phyloP scores from a whole-genome alignment of 192 early-diverging fungal genomes.

The Gryganskiella cystojenkinii region DNA sequence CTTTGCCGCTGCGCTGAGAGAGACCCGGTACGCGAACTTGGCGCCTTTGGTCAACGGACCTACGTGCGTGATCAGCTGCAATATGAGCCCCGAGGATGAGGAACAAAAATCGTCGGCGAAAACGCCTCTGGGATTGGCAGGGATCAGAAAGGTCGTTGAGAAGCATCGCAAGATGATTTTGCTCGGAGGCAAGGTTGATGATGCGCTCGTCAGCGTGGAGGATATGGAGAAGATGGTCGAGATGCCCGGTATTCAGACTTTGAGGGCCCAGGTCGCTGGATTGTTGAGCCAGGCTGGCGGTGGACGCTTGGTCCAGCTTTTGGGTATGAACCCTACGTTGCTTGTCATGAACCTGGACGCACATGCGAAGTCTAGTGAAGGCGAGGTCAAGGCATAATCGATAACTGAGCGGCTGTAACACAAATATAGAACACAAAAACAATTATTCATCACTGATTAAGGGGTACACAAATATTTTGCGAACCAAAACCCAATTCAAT shows the following conservation, averaged over 20 bases:
- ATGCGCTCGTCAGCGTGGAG: constrained; percentile 58
- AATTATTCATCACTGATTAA: no score
- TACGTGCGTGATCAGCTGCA: constrained; percentile 61
- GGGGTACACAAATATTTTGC: no score
- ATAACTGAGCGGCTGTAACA: no score
- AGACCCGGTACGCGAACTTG: constrained; percentile 59
- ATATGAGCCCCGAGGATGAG: constrained; percentile 55
- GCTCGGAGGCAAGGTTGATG: constrained; percentile 67
- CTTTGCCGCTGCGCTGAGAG: constrained; percentile 56
- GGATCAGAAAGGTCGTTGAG: constrained; percentile 51
- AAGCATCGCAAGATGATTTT: constrained; percentile 67
- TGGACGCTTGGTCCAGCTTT: constrained; percentile 53
- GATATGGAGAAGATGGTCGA: constrained; percentile 59
- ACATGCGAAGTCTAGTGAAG: constrained; percentile 41
- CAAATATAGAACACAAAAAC: no score
- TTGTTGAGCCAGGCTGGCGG: constrained; percentile 58
- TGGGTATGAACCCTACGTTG: constrained; percentile 52
- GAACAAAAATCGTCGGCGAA: constrained; percentile 33
- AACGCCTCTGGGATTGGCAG: constrained; percentile 50
- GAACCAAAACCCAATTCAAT: no score
- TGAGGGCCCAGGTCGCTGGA: constrained; percentile 59
- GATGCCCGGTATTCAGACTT: constrained; percentile 58
- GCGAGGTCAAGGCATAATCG: no score
- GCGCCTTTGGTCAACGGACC: constrained; percentile 62
- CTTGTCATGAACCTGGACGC: constrained; percentile 53